Percentiles rank a stretch among this genome's conserved stretches.
These are phyloP conservation scores for Carex parvula DNA, from an alignment of 176 grass and related monocot species.

Conservation along the genomic window DNA sequence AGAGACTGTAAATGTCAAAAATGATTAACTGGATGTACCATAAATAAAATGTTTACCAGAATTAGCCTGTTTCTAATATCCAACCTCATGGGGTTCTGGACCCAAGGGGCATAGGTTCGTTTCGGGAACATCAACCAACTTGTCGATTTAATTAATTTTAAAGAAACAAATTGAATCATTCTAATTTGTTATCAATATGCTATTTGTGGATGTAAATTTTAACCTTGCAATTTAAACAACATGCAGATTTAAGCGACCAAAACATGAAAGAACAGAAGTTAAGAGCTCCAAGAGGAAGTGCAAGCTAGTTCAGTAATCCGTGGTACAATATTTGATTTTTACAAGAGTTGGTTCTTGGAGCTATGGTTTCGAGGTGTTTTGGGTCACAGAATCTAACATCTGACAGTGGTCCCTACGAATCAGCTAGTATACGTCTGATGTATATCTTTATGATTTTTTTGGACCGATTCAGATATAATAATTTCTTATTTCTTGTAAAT, in stretches of 20 bases:
- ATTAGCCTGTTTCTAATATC: not conserved
- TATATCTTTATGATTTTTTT: too few species aligned
- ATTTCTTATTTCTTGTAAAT: not conserved
- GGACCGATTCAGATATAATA: too few species aligned
- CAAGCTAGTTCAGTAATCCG: not conserved
- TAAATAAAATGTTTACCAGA: too few species aligned
- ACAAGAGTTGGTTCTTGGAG: not conserved
- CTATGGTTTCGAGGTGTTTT: not conserved
- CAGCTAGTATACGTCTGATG: not conserved
- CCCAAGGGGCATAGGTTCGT: not conserved
- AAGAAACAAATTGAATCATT: not conserved
- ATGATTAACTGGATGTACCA: too few species aligned
- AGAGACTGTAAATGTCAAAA: too few species aligned
- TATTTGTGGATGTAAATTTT: not conserved
- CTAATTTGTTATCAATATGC: not conserved
- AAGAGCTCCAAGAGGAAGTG: not conserved
- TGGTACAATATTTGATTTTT: not conserved
- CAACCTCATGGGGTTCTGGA: not conserved
- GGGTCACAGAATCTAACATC: slow-evolving; percentile 12
- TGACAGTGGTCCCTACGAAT: not conserved
- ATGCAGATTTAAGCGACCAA: not conserved
- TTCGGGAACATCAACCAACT: not conserved
- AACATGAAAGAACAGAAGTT: not conserved
- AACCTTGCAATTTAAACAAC: not conserved
- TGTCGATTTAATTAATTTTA: not conserved